Evolutionary conservation across 495 filamentous ascomycete genomes (phyloP), one percentile per base, ranked within the genome.

Genomic region (Penicillium argentinense): DNA sequence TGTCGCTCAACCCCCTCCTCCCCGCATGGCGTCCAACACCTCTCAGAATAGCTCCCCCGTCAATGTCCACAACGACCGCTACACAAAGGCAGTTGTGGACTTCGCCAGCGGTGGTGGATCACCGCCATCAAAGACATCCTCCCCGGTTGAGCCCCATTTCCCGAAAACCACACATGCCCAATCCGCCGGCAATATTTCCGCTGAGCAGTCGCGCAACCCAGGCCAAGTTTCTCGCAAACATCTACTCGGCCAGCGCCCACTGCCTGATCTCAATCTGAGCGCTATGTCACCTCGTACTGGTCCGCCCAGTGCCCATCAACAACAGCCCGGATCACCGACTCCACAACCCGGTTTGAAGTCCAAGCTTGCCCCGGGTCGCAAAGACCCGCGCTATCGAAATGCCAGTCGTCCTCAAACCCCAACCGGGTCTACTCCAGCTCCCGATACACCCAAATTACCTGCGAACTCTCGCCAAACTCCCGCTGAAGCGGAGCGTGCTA

Each of bases 161-260:
- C 22, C 18, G 13, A 34, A 36, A 12, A 12, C 21, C 6, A 39
- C 12, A 30, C 39, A 22, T 5, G 38, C 42, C 4, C 43, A 54
- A 44, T 1, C 28, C 7, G 26, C 39, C 22, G 39, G 8, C 7
- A 36, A 26, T 58, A 55, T 43, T 74, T 73, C 24, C 62, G 59
- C 34, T 59, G 72, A 51, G 78, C 80, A 14, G 74, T 81, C 14
- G 62, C 72, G 23, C 47, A 67, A 39, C 55, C 68, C 14, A 57
- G 68, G 38, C 61, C 73, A 26, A 39, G 18, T 51, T 22, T 9
- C 39, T 8, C 38, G 44, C n/a, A 51, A 46, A 13, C 33, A 43
- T 28, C 18, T 48, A 7, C 48, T 34, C 5, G 40, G 32, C 22
- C 45, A 53, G 19, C 57, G 54, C 28, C 30, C 47, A n/a, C 32